Conservation (phyloP, 768 basidiomycete genomes). For the Mycena polygramma region DNA sequence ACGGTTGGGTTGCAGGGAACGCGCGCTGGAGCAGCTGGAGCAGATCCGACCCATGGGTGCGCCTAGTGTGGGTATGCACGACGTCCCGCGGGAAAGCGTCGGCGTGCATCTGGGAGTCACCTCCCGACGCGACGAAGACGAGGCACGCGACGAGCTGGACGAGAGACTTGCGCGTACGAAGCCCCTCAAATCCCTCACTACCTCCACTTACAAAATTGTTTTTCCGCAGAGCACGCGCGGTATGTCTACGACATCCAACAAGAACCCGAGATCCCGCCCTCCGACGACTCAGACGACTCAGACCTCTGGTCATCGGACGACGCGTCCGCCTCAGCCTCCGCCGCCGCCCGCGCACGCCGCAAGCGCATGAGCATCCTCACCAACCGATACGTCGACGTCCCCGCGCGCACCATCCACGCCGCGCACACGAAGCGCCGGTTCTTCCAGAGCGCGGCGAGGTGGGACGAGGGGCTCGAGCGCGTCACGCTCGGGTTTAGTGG, state of each 20-base stretch:
- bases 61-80: constrained; percentile 90
- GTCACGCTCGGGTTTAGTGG: background rate
- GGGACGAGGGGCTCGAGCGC: constrained; percentile 26
- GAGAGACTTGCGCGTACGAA: constrained; percentile 78
- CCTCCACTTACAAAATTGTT: background rate
- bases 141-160: constrained; percentile 73
- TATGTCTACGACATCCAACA: constrained; percentile 71
- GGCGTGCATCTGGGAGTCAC: constrained; percentile 72
- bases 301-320: constrained; percentile 41
- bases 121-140: constrained; percentile 56
- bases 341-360: constrained; percentile 35
- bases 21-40: constrained; percentile 58
- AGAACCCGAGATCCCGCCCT: constrained; percentile 57
- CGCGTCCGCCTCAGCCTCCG: constrained; percentile 34
- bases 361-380: constrained; percentile 82
- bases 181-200: too few relatives aligned
- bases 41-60: constrained; percentile 62
- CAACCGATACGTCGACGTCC: constrained; percentile 66
- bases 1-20: constrained; percentile 40
- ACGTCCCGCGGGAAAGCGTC: constrained; percentile 81
- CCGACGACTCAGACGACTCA: constrained; percentile 59
- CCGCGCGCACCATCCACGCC: constrained; percentile 16
- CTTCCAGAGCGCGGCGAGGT: constrained; percentile 60
- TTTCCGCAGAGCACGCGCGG: constrained; percentile 69
- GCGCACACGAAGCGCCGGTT: constrained; percentile 62